These are phyloP conservation scores for Ilyonectria robusta DNA, from an alignment of 2,329 filamentous ascomycete species.

Conservation along the genomic window DNA sequence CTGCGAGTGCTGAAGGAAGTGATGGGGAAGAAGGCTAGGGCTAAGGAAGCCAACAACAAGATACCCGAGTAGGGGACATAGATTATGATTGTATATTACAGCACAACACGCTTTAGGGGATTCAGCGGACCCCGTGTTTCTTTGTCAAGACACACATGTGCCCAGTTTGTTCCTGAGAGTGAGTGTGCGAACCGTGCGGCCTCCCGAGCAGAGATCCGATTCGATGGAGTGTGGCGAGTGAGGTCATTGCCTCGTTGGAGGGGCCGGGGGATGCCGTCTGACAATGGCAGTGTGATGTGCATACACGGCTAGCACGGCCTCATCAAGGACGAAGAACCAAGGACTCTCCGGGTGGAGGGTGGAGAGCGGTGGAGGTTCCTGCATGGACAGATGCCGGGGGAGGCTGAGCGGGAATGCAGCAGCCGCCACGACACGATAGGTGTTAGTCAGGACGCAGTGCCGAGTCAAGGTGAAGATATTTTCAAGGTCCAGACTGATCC, in stretches of 20 bases:
- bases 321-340: background rate
- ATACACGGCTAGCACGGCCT: conserved; percentile 1
- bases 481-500: background rate
- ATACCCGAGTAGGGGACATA: conserved; percentile 39
- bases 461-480: background rate
- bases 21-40: conserved; percentile 63
- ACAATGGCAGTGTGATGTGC: conserved; percentile 22
- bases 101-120: conserved; percentile 28
- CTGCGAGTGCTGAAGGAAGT: conserved; percentile 82
- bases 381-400: conserved; percentile 9
- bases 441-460: background rate
- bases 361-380: conserved; percentile 16
- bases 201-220: conserved; percentile 14
- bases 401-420: background rate
- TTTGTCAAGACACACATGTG: conserved; percentile 36
- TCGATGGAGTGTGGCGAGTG: conserved; percentile 7
- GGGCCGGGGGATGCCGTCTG: conserved; percentile 27
- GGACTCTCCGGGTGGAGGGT: background rate
- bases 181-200: conserved; percentile 7
- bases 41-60: conserved; percentile 26
- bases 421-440: background rate
- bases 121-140: conserved; percentile 44
- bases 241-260: conserved; percentile 5
- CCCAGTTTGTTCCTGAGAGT: background rate
- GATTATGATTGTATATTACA: conserved; percentile 41